Evolutionary conservation across 176 grass and related monocot species (phyloP), one percentile per base, ranked within the genome.

Genomic region (Bothriochloa decipiens): DNA sequence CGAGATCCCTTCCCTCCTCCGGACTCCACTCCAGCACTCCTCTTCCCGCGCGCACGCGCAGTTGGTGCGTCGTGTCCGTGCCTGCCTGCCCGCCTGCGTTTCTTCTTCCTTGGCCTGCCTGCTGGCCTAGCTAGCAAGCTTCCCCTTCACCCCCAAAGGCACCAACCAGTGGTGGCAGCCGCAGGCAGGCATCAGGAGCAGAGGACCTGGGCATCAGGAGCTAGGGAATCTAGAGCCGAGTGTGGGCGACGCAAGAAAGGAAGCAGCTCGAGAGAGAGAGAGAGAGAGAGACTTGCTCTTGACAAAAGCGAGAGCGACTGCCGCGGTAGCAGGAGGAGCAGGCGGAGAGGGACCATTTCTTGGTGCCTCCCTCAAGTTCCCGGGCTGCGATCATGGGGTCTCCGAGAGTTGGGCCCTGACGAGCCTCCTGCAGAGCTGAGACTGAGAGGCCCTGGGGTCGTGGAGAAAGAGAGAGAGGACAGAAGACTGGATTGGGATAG

Each of bases 141-240:
- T 90, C 80, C 80, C 62, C 84, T 90, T 90, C 80, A 90, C 89
- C 71, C 71, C 53, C 84, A 87, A 90, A 90, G 89, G 16, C 69
- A 90, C 29, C 89, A 69, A 50, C 89, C 61, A 70, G 58, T 74
- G 67, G 55, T 33, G 68, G 36, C 6, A 22, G 66, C 1, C 5
- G n/a, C n/a, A 36, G 35, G 35, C 35, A 36, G 35, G 3, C 29
- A 32, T 32, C 29, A 12, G 61, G 22, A n/a, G 62, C 14, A 4
- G 77, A 20, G 72, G 72, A 50, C 15, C 14, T 33, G 77, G 7
- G 67, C 43, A 68, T 18, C 69, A 69, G 26, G 63, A 85, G 74
- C 70, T 70, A 29, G 13, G 72, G 88, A 90, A 90, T 40, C 55
- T 37, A 25, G 65, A 18, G 18, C 11, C 11, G 13, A 27, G 64